Percentiles rank a stretch among this genome's conserved stretches.
phyloP scores from a whole-genome alignment of 1,284 basidiomycete species.

The Cutaneotrichosporon sp. region DNA sequence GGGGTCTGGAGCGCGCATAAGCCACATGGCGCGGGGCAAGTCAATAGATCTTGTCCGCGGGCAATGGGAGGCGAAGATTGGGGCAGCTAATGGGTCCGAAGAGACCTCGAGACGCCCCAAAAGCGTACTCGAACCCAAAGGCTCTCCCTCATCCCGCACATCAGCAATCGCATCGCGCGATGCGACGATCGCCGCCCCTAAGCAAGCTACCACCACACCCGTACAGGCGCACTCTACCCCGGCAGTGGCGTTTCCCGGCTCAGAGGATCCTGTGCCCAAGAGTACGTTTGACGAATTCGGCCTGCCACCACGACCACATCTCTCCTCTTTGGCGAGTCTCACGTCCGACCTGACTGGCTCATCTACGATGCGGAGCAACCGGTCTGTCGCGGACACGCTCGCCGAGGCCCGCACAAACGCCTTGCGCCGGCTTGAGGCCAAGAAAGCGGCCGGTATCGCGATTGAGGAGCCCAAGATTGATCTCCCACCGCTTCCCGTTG shows the following conservation, averaged over 20 bases:
- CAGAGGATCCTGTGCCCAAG: background rate
- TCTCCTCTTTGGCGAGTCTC: constrained; percentile 5
- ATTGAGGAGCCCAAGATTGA: constrained; percentile 14
- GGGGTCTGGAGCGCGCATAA: constrained; percentile 22
- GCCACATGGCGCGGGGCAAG: constrained; percentile 17
- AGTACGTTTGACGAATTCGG: background rate
- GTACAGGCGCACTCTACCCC: too few relatives aligned
- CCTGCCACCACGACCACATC: constrained; percentile 4
- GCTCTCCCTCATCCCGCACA: too few relatives aligned
- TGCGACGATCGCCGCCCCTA: background rate
- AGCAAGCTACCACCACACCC: background rate
- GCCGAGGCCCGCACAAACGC: constrained; percentile 44
- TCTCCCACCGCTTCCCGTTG: constrained; percentile 8
- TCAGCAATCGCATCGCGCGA: too few relatives aligned
- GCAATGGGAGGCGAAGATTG: constrained; percentile 44
- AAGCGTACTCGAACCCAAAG: constrained; percentile 4
- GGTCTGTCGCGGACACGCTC: constrained; percentile 26
- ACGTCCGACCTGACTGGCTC: constrained; percentile 28
- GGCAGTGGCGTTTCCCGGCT: background rate
- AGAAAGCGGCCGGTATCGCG: constrained; percentile 26
- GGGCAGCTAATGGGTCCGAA: constrained; percentile 11
- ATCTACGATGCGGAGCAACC: constrained; percentile 11
- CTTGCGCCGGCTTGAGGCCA: constrained; percentile 35
- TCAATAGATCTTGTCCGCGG: constrained; percentile 38
- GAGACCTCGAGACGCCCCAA: background rate